Evolutionary conservation across 371 early-diverging fungal species (phyloP), one percentile per base, ranked within the genome.

Genomic region (Capniomyces stellatus): DNA sequence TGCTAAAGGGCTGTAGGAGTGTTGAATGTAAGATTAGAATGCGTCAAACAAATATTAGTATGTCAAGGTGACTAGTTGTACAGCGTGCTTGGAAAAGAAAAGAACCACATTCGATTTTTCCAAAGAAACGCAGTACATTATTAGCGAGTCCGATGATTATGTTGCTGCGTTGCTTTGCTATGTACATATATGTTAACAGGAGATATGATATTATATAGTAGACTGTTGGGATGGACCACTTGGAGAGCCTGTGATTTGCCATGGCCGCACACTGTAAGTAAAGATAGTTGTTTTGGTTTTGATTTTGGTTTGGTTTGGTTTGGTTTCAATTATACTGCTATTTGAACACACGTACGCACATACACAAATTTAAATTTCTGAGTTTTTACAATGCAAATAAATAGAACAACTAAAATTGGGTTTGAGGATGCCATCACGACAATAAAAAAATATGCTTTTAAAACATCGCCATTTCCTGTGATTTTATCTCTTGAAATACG

Each of bases 211-310:
- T 21, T 23, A 46, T 52, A 28, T 64, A 82, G 82, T 88, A 52
- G 89, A 89, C 63, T 85, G 84, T 60, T 89, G 86, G 79, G 89
- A 89, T 64, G 89, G 90, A 0, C 66, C 79, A 3, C 72, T 75
- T 51, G 82, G 79, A 22, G 71, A 76, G 48, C 88, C 89, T 1
- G 56, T 84, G 4, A 76, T 88, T 19, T 83, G 78, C 53, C 90
- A 90, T 58, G 88, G 88, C 1, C 69, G 74, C 48, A 85, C 89
- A 0, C 57, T 83, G 79, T 82, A 70, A 68, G 75, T 60, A n/a
- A n/a, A n/a, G n/a, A n/a, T n/a, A n/a, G n/a, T n/a, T n/a, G n/a
- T n/a, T n/a, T n/a, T n/a, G 19, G n/a, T 35, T 23, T 15, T 42
- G 21, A 46, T 40, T 44, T 29, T 40, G 10, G 42, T 28, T 47